Evolutionary conservation across 495 filamentous ascomycete species (phyloP).

Genomic region (Aspergillus asperescens): DNA sequence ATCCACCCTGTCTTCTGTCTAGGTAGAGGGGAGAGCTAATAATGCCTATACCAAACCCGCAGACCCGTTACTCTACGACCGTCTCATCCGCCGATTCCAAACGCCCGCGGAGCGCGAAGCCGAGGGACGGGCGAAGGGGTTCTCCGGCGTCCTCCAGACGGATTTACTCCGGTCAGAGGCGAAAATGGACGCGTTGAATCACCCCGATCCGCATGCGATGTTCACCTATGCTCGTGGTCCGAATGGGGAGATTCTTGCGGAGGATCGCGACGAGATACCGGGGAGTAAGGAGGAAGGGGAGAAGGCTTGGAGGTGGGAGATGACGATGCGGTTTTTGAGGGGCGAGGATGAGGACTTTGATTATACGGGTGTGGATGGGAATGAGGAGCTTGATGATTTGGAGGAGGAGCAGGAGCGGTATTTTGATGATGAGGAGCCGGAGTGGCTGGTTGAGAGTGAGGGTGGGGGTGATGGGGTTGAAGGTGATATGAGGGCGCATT

Average conservation of each 20-base stretch:
- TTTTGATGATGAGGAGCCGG: constrained; percentile 71
- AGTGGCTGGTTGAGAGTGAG: constrained; percentile 51
- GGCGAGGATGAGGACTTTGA: constrained; percentile 75
- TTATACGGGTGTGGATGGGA: constrained; percentile 61
- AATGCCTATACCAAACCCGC: constrained; percentile 14
- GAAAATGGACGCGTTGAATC: constrained; percentile 56
- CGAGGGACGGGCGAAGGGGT: constrained; percentile 66
- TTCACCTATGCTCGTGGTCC: constrained; percentile 44
- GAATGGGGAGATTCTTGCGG: constrained; percentile 51
- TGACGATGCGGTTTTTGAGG: constrained; percentile 62
- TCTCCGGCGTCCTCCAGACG: constrained; percentile 65
- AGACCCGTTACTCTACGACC: constrained; percentile 79
- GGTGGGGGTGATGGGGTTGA: constrained; percentile 34
- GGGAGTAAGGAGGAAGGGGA: constrained; percentile 58
- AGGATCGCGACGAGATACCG: constrained; percentile 54
- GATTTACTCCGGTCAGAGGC: constrained; percentile 69
- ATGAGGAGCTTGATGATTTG: constrained; percentile 64
- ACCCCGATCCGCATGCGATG: constrained; percentile 50
- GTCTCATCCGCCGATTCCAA: constrained; percentile 72
- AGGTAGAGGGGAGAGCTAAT: constrained; percentile 28
- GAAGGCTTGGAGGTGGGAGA: constrained; percentile 60
- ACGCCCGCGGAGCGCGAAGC: constrained; percentile 64
- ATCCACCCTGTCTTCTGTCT: background rate
- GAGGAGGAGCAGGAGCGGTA: constrained; percentile 61
- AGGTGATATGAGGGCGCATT: constrained; percentile 22